These are phyloP conservation scores for Apostasia ramifera DNA, from an alignment of 106 monocot genomes.

Conservation along the genomic window DNA sequence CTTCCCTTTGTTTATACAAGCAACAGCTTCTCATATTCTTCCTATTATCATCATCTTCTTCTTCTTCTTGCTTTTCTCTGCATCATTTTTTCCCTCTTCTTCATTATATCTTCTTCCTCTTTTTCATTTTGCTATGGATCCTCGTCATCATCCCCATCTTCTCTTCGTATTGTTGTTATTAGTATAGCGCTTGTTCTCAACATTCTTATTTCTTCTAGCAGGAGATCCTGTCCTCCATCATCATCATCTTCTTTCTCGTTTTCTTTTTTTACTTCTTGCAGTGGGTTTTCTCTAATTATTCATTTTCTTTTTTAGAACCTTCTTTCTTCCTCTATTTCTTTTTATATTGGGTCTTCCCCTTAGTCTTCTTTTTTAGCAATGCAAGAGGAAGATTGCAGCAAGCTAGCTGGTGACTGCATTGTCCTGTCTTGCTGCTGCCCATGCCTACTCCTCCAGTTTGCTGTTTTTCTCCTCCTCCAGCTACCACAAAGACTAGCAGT, in stretches of 20 bases:
- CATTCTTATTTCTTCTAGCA: too few relatives aligned
- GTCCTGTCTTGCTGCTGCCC: conserved; percentile 24
- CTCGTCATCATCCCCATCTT: not conserved
- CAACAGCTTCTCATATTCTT: not conserved
- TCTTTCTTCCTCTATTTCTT: not conserved
- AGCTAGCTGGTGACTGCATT: conserved; percentile 10
- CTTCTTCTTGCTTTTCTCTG: not conserved
- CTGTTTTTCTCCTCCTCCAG: conserved; percentile 6
- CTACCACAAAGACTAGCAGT: not conserved
- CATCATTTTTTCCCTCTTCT: not conserved
- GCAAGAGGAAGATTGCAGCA: conserved; percentile 13
- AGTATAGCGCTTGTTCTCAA: too few relatives aligned
- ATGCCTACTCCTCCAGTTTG: conserved; percentile 16
- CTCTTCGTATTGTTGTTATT: too few relatives aligned
- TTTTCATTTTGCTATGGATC: not conserved
- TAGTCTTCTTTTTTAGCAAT: not conserved
- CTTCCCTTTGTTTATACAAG: not conserved
- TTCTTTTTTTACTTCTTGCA: not conserved
- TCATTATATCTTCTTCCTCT: not conserved
- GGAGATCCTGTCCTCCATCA: not conserved
- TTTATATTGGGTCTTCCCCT: not conserved
- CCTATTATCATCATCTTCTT: not conserved
- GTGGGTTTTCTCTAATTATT: not conserved
- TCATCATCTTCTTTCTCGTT: not conserved
- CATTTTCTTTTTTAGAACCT: not conserved